Conservation (phyloP, 2,329 filamentous ascomycete genomes). For the Neonectria punicea region DNA sequence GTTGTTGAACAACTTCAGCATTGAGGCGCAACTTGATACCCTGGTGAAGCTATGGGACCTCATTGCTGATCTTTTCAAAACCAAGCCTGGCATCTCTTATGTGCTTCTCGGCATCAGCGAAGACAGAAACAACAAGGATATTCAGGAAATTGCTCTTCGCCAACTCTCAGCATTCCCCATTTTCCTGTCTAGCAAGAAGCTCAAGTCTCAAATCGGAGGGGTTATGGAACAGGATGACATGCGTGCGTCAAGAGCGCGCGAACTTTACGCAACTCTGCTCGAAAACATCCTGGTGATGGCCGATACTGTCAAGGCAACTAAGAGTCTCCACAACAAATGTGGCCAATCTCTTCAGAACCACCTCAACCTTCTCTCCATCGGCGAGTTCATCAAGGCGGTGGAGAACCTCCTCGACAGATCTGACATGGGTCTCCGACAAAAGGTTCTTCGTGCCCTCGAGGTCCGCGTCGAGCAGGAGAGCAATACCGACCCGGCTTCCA, state of each 20-base stretch:
- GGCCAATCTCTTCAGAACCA: constrained; percentile 80
- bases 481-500: constrained; percentile 74
- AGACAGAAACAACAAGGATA: constrained; percentile 58
- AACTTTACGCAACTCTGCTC: constrained; percentile 75
- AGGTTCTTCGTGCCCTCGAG: constrained; percentile 84
- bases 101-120: constrained; percentile 72
- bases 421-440: constrained; percentile 79
- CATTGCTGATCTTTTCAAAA: constrained; percentile 77
- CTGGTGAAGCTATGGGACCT: constrained; percentile 82
- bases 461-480: constrained; percentile 79
- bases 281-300: constrained; percentile 74
- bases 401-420: constrained; percentile 82
- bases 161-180: constrained; percentile 67
- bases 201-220: constrained; percentile 65
- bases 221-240: constrained; percentile 72
- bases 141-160: constrained; percentile 62
- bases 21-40: constrained; percentile 80
- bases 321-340: constrained; percentile 66
- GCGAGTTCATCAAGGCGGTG: constrained; percentile 89
- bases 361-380: constrained; percentile 85
- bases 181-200: constrained; percentile 67
- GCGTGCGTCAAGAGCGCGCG: constrained; percentile 72
- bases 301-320: constrained; percentile 68
- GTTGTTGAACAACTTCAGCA: constrained; percentile 77
- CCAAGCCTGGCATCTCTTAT: constrained; percentile 79